A percentile compares a stretch with the other conserved stretches of the same genome.
Conservation (phyloP, 805 yeast species). For the Yamadazyma philogaea region DNA sequence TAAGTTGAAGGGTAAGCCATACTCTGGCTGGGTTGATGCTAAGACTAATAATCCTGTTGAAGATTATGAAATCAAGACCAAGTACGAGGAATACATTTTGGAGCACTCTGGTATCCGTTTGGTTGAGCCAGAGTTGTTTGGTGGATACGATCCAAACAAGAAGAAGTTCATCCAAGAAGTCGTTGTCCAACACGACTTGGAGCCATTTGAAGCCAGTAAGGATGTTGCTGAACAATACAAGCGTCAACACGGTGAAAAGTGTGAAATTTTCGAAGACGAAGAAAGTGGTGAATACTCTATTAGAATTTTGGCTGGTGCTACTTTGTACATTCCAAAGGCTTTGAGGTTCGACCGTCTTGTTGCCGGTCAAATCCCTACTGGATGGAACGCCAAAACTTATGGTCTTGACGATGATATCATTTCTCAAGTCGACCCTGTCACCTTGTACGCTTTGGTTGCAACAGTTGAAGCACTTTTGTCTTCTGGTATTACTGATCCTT, state of each 20-base stretch:
- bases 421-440: conserved; percentile 93
- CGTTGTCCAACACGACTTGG: conserved; percentile 93
- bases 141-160: conserved; percentile 92
- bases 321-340: conserved; percentile 87
- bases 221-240: conserved; percentile 94
- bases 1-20: conserved; percentile 80
- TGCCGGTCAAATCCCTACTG: conserved; percentile 96
- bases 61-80: conserved; percentile 87
- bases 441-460: conserved; percentile 87
- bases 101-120: conserved; percentile 96
- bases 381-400: conserved; percentile 93
- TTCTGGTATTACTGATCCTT: conserved; percentile 97
- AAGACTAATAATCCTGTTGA: conserved; percentile 91
- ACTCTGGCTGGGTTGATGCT: conserved; percentile 97
- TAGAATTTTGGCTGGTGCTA: conserved; percentile 87
- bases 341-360: conserved; percentile 69
- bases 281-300: conserved; percentile 93
- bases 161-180: conserved; percentile 94
- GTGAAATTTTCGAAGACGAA: conserved; percentile 83
- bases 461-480: conserved; percentile 92
- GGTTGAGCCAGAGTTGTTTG: conserved; percentile 91
- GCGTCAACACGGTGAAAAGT: conserved; percentile 89
- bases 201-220: conserved; percentile 91
- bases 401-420: conserved; percentile 94
- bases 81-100: conserved; percentile 84